These are phyloP conservation scores for Chrysanthemum makinoi DNA, from an alignment of 129 eudicot genomes.

Conservation along the genomic window DNA sequence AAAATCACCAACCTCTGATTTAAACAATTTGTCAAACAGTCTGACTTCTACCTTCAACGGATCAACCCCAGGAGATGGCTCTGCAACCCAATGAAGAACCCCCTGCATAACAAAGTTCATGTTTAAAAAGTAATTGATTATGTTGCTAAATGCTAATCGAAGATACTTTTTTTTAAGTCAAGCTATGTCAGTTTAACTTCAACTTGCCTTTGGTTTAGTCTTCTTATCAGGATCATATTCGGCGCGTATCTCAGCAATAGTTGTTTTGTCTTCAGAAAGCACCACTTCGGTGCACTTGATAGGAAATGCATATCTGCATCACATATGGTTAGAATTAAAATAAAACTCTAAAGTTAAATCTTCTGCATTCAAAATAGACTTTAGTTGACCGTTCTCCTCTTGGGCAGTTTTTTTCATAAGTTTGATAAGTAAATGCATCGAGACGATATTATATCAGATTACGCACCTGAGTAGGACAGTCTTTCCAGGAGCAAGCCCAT, in stretches of 20 bases:
- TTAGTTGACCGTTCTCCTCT: no score
- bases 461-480: constrained; percentile 79
- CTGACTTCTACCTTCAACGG: constrained; percentile 90
- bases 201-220: constrained; percentile 79
- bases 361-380: no score
- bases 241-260: constrained; percentile 70
- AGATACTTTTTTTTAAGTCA: neutral
- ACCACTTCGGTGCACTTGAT: constrained; percentile 91
- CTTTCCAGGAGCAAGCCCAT: constrained; percentile 97
- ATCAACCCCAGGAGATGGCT: constrained; percentile 69
- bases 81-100: constrained; percentile 96
- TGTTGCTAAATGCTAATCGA: neutral
- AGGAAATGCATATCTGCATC: constrained; percentile 79
- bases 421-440: no score
- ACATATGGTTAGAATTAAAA: constrained; percentile 5
- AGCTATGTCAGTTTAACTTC: constrained; percentile 10
- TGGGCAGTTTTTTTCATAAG: no score
- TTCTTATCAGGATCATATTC: constrained; percentile 89
- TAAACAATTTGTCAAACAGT: constrained; percentile 67
- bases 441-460: neutral
- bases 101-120: constrained; percentile 47
- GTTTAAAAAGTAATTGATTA: neutral
- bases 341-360: neutral
- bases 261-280: constrained; percentile 73
- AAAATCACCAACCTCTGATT: constrained; percentile 55